A percentile compares a stretch with the other conserved stretches of the same genome.
Conservation (phyloP, 164 flowering plant species). For the Stephania yunnanensis region DNA sequence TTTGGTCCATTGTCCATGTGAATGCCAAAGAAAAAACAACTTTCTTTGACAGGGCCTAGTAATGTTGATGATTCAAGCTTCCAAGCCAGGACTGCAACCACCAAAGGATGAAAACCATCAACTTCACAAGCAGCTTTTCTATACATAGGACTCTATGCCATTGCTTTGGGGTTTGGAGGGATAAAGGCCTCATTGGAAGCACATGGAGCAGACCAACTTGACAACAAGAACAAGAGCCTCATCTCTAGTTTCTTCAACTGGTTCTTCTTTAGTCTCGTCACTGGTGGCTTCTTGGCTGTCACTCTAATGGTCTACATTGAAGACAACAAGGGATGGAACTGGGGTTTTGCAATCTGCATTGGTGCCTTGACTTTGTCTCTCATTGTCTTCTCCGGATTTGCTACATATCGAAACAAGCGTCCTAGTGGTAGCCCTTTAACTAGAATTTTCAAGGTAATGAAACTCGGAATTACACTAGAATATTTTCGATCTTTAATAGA, state of each 20-base stretch:
- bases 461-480: too few species aligned
- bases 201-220: slow-evolving; percentile 33
- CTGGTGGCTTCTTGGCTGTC: slow-evolving; percentile 21
- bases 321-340: slow-evolving; percentile 30
- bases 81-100: slow-evolving; percentile 8
- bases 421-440: slow-evolving; percentile 21
- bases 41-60: slow-evolving; percentile 16
- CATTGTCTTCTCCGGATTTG: slow-evolving; percentile 18
- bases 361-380: slow-evolving; percentile 17
- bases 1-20: not conserved
- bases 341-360: slow-evolving; percentile 15
- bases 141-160: slow-evolving; percentile 23
- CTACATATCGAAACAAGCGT: slow-evolving; percentile 10
- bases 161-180: slow-evolving; percentile 29
- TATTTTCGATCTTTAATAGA: too few species aligned
- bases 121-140: slow-evolving; percentile 18
- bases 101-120: slow-evolving; percentile 14
- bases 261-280: slow-evolving; percentile 24
- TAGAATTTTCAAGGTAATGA: slow-evolving; percentile 16
- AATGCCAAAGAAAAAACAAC: not conserved
- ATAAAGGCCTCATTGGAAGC: slow-evolving; percentile 26
- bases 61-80: slow-evolving; percentile 25
- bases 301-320: slow-evolving; percentile 30
- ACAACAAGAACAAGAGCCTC: slow-evolving; percentile 15
- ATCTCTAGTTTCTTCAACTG: slow-evolving; percentile 29